phyloP scores from a whole-genome alignment of 768 basidiomycete species.

The Termitomyces sp. region DNA sequence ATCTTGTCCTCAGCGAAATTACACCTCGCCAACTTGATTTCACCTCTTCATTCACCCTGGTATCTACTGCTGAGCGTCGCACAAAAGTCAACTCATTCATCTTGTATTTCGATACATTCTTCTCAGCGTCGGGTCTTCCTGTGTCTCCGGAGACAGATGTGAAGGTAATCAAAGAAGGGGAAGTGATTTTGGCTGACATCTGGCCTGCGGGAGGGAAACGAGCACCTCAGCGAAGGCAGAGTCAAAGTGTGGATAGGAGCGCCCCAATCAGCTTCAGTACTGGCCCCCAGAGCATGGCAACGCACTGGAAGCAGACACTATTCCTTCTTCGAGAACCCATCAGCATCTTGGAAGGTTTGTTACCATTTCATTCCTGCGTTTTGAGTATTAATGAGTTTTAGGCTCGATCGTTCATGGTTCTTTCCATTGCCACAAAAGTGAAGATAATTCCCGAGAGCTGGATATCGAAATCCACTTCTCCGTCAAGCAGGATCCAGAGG shows the following conservation, averaged over 20 bases:
- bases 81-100: conserved; percentile 75
- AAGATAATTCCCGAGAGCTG: conserved; percentile 78
- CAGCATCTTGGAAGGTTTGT: conserved; percentile 65
- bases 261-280: conserved; percentile 81
- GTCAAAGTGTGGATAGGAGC: conserved; percentile 43
- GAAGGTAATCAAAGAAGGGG: conserved; percentile 50
- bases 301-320: conserved; percentile 96
- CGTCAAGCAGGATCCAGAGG: conserved; percentile 36
- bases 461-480: conserved; percentile 89
- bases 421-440: conserved; percentile 83
- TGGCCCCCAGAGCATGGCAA: conserved; percentile 79
- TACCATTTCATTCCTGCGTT: not conserved
- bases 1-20: conserved; percentile 65
- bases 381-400: conserved; percentile 21
- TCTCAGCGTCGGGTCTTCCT: conserved; percentile 53
- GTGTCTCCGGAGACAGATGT: conserved; percentile 49
- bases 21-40: conserved; percentile 76
- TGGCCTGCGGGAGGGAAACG: conserved; percentile 74
- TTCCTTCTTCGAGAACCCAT: conserved; percentile 84
- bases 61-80: conserved; percentile 53
- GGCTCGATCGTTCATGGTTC: conserved; percentile 71
- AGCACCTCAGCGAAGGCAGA: conserved; percentile 54
- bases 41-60: conserved; percentile 68
- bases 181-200: conserved; percentile 66
- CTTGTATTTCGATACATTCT: conserved; percentile 95